Conservation (phyloP, 2,329 filamentous ascomycete species). For the Colletotrichum lentis region DNA sequence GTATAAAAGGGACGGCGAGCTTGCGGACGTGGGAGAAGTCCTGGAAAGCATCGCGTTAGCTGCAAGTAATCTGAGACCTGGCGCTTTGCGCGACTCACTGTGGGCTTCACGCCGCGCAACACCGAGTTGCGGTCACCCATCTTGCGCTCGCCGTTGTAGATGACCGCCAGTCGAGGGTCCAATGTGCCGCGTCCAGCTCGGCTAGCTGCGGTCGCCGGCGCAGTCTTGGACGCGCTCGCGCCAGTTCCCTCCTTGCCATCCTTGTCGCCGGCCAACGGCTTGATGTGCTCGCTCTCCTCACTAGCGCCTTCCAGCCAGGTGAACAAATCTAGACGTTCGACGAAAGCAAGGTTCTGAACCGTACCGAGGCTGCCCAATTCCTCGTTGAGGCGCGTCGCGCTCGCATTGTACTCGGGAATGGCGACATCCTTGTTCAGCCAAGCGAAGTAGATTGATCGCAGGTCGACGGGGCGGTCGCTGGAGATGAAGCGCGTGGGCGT, state of each 20-base stretch:
- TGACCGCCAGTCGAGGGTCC: conserved; percentile 83
- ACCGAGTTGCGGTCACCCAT: conserved; percentile 93
- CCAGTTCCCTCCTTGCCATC: conserved; percentile 53
- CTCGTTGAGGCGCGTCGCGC: conserved; percentile 81
- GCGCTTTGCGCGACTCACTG: conserved; percentile 62
- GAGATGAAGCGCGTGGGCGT: conserved; percentile 87
- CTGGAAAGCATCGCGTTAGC: conserved; percentile 53
- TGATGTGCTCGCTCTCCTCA: conserved; percentile 93
- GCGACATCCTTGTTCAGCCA: conserved; percentile 92
- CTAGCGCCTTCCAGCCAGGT: conserved; percentile 92
- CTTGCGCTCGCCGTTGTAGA: conserved; percentile 89
- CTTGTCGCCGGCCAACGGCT: conserved; percentile 75
- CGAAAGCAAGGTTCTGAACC: conserved; percentile 89
- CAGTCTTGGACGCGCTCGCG: conserved; percentile 50
- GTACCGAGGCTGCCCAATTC: conserved; percentile 73
- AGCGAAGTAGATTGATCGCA: conserved; percentile 95
- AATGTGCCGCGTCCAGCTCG: conserved; percentile 71
- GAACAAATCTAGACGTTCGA: conserved; percentile 89
- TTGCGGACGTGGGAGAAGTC: conserved; percentile 96
- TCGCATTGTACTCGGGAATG: conserved; percentile 90
- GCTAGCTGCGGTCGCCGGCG: conserved; percentile 53
- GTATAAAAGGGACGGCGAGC: conserved; percentile 79
- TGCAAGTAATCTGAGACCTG: background rate
- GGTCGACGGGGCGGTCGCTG: conserved; percentile 76
- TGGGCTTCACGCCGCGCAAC: conserved; percentile 85